phyloP scores from a whole-genome alignment of 371 early-diverging fungal species.

The Mucor irregularis region DNA sequence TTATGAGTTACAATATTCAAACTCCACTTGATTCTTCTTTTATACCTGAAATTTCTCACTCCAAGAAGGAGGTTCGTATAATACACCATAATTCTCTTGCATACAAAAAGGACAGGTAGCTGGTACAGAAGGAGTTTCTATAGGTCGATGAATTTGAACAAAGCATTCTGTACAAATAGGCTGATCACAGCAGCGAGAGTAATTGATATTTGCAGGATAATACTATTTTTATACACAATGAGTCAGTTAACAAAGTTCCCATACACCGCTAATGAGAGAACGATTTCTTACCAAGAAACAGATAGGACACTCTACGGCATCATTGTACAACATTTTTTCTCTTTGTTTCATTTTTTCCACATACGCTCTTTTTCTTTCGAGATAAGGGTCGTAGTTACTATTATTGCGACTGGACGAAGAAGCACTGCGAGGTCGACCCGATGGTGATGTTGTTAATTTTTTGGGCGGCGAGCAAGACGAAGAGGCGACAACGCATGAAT shows the following conservation, averaged over 20 bases:
- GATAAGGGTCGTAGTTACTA: constrained; percentile 14
- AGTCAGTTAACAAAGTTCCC: background rate
- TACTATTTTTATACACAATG: constrained; percentile 47
- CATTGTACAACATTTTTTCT: constrained; percentile 55
- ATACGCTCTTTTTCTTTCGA: constrained; percentile 31
- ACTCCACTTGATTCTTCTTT: too few relatives aligned
- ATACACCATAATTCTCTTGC: constrained; percentile 80
- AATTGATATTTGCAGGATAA: constrained; percentile 91
- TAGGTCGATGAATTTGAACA: constrained; percentile 85
- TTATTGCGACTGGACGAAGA: constrained; percentile 23
- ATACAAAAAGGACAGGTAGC: constrained; percentile 91
- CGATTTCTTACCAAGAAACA: constrained; percentile 76
- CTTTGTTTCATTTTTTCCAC: constrained; percentile 36
- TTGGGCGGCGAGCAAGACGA: background rate
- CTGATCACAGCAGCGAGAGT: constrained; percentile 91
- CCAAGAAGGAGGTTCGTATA: constrained; percentile 64
- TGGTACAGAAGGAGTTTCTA: constrained; percentile 52
- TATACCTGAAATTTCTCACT: constrained; percentile 33
- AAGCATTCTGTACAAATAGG: constrained; percentile 96
- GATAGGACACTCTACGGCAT: constrained; percentile 89
- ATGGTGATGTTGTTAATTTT: background rate
- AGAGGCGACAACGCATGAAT: too few relatives aligned
- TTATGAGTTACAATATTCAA: background rate
- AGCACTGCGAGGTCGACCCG: constrained; percentile 36
- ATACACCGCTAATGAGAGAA: background rate